Percentiles rank a stretch among this genome's conserved stretches.
These are phyloP conservation scores for Sugiyamaella americana DNA, from an alignment of 805 yeast genomes.

Conservation along the genomic window DNA sequence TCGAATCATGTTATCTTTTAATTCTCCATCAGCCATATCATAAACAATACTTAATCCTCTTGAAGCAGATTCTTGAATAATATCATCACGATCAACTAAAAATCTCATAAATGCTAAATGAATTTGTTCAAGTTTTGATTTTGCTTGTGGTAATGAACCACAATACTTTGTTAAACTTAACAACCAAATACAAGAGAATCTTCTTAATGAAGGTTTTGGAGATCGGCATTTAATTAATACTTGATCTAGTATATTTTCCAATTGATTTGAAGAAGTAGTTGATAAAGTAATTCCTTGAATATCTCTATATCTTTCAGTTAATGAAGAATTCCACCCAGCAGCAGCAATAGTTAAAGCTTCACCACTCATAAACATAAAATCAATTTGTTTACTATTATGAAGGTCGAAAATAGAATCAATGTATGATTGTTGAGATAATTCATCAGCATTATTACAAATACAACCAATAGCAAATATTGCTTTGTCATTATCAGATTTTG, in stretches of 20 bases:
- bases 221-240: constrained; percentile 50
- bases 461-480: constrained; percentile 53
- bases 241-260: constrained; percentile 37
- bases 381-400: constrained; percentile 64
- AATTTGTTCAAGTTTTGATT: constrained; percentile 46
- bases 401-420: constrained; percentile 49
- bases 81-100: constrained; percentile 73
- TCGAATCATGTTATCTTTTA: constrained; percentile 67
- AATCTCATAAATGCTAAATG: constrained; percentile 74
- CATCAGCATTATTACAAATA: constrained; percentile 36
- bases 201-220: constrained; percentile 69
- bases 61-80: constrained; percentile 88
- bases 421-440: constrained; percentile 27
- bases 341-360: constrained; percentile 72
- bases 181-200: constrained; percentile 80
- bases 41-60: constrained; percentile 79
- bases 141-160: constrained; percentile 41
- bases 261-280: constrained; percentile 5
- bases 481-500: constrained; percentile 52
- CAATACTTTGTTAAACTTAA: constrained; percentile 74
- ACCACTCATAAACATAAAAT: constrained; percentile 69
- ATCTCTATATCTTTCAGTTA: constrained; percentile 49
- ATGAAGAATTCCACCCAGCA: constrained; percentile 67
- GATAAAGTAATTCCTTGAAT: constrained; percentile 35
- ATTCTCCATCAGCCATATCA: constrained; percentile 62